These are phyloP conservation scores for Fragilaria radians DNA, from an alignment of 108 stramenopile species.

Conservation along the genomic window DNA sequence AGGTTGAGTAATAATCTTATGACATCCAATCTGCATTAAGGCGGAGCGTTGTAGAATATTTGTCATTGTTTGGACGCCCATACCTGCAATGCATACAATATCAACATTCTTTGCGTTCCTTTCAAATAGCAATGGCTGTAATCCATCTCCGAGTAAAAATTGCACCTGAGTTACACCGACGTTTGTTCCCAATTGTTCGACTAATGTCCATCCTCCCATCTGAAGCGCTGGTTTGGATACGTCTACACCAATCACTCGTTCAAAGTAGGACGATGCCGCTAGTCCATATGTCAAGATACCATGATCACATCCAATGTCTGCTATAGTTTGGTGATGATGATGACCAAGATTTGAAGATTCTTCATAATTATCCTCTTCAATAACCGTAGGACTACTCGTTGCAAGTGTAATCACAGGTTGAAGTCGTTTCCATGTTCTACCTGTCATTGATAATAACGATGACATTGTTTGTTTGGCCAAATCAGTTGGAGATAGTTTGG, in stretches of 20 bases:
- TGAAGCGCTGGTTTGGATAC: conserved; percentile 48
- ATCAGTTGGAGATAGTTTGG: no score
- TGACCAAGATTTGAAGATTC: not conserved
- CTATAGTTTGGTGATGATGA: conserved; percentile 19
- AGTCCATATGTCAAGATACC: conserved; percentile 61
- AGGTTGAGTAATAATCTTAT: conserved; percentile 57
- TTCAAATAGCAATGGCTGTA: conserved; percentile 21
- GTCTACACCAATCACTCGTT: conserved; percentile 63
- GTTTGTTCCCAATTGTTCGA: conserved; percentile 5
- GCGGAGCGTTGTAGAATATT: conserved; percentile 30
- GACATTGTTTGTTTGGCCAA: not conserved
- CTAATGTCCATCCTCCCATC: conserved; percentile 33
- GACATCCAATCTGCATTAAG: conserved; percentile 35
- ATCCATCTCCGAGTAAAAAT: conserved; percentile 64
- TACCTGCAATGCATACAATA: conserved; percentile 70
- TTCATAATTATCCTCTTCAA: not conserved
- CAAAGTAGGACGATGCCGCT: conserved; percentile 47
- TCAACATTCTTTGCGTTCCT: conserved; percentile 60
- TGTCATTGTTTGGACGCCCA: conserved; percentile 73
- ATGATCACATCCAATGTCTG: conserved; percentile 80
- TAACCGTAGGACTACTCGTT: not conserved
- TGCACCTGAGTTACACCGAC: conserved; percentile 18
- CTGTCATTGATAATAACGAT: conserved; percentile 6
- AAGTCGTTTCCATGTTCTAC: conserved; percentile 25
- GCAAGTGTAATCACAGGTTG: conserved; percentile 28